Conservation (phyloP, 352 stramenopile genomes). For the Phytophthora sp. region DNA sequence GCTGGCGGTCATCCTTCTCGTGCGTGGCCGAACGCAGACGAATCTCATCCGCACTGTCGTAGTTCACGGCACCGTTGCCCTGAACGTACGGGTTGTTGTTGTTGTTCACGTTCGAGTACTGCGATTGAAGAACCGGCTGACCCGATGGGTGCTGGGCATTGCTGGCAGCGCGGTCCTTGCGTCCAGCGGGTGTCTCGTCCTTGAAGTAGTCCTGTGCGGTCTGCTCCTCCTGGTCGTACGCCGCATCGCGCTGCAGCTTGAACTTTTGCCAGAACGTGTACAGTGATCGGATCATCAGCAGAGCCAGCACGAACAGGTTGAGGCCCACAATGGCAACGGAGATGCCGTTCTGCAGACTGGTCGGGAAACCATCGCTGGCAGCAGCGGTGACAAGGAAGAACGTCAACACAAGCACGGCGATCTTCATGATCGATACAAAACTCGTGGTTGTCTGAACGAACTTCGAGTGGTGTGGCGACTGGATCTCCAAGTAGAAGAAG, state of each 20-base stretch:
- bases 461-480: slow-evolving; percentile 70
- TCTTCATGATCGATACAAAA: slow-evolving; percentile 83
- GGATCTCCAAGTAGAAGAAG: slow-evolving; percentile 77
- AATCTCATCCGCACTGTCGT: slow-evolving; percentile 57
- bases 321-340: slow-evolving; percentile 72
- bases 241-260: slow-evolving; percentile 65
- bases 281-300: slow-evolving; percentile 70
- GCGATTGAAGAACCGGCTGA: slow-evolving; percentile 20
- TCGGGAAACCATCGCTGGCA: slow-evolving; percentile 58
- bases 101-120: slow-evolving; percentile 33
- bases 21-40: slow-evolving; percentile 61
- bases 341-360: slow-evolving; percentile 68
- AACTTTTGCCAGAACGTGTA: slow-evolving; percentile 81
- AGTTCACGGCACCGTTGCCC: slow-evolving; percentile 34
- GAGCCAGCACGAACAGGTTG: slow-evolving; percentile 69
- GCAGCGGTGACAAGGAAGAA: slow-evolving; percentile 76
- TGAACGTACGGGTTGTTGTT: slow-evolving; percentile 53
- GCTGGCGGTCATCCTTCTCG: slow-evolving; percentile 42
- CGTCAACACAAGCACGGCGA: slow-evolving; percentile 70
- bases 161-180: slow-evolving; percentile 34
- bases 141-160: slow-evolving; percentile 27
- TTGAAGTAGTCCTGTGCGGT: slow-evolving; percentile 72
- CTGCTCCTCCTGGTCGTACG: slow-evolving; percentile 66
- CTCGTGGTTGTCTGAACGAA: slow-evolving; percentile 78
- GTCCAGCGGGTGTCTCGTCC: slow-evolving; percentile 54